Base-by-base conservation (phyloP, 495 filamentous ascomycete genomes). In the Penicillium tannophilum region DNA sequence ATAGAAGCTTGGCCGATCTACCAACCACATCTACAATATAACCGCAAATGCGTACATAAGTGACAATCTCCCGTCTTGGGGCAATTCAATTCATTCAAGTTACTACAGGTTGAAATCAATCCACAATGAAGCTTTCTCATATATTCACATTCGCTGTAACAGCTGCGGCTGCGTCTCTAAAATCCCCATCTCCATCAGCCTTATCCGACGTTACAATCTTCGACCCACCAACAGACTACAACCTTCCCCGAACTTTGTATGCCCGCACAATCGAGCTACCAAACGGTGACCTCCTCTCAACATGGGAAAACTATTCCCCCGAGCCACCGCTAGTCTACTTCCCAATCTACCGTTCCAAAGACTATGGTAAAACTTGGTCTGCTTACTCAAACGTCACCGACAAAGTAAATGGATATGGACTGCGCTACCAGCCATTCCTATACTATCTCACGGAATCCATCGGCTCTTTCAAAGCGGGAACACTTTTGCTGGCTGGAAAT, bases 371-470 rank as follows among this genome's bases (percentile, higher is more conserved):
- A 23, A 85, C 80, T 8, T 91, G 87, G 87, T 78, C 65, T 39
- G 76, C 86, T 65, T 72, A 88, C 52, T 84, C 85, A 16, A 75
- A 77, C 28, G 81, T 90, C 14, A 74, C 80, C 0, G 88, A 90
- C 63, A 76, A 79, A 44, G 84, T 79, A 23, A 88, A 89, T 59
- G 80, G 80, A 44, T 84, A 80, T 66, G 88, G 88, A 10, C 60
- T 90, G 58, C 77, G 84, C 5, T 88, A 88, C 54, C 88, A 91
- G 66, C 88, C 88, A 0, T 83, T 83, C 63, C 75, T 91, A 1
- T 85, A 86, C 50, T 80, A 83, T 60, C 77, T 90, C 4, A 78
- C 81, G 0, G 73, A 81, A 59, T 59, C 65, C 3, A 69, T 91
- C 35, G 88, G 82, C 7, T 70, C 74, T 8, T 88, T 80, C 63